Evolutionary conservation across 768 basidiomycete species (phyloP), one percentile per base, ranked within the genome.

Genomic region (Lactarius sp.): DNA sequence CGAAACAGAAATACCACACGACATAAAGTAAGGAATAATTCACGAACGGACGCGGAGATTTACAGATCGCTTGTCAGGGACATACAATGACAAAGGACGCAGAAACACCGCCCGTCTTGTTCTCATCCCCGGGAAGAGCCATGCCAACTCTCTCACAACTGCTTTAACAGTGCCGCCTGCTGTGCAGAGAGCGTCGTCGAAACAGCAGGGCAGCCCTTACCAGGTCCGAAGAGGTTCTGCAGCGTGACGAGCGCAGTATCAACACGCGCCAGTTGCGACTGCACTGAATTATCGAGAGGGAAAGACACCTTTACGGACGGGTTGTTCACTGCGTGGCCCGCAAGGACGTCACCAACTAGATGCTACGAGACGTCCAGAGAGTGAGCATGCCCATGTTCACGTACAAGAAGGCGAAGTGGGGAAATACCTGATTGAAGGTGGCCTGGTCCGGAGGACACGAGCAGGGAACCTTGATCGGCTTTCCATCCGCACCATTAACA

Each of bases 171-270:
- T 16, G 53, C 61, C 13, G 65, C 59, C 52, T 64, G 65, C 42
- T 65, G 84, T 7, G 33, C 44, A 2, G 62, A 46, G 80, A 60
- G 56, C 6, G 84, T 87, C 0, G 88, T 86, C 9, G 85, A 79
- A 1, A 80, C 81, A 14, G 82, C 81, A 6, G 88, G 87, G 71
- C 86, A 90, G 14, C 87, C 89, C 6, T 78, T 72, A 44, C 88
- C 89, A 0, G 85, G 78, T 1, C 87, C 88, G 54, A 79, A 76
- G 47, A 90, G 71, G 72, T 90, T 91, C 75, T 91, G 89, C n/a
- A 90, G 75, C 6, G 88, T 86, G 42, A 87, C 80, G 12, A 84
- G 70, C 6, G 83, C 79, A 33, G 87, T 79, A 52, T 82, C 75
- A 62, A 90, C 76, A 37, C 88, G 83, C 0, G 83, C 76, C 51